phyloP scores from a whole-genome alignment of 78 protist species.

The Speleostelium caveatum region DNA sequence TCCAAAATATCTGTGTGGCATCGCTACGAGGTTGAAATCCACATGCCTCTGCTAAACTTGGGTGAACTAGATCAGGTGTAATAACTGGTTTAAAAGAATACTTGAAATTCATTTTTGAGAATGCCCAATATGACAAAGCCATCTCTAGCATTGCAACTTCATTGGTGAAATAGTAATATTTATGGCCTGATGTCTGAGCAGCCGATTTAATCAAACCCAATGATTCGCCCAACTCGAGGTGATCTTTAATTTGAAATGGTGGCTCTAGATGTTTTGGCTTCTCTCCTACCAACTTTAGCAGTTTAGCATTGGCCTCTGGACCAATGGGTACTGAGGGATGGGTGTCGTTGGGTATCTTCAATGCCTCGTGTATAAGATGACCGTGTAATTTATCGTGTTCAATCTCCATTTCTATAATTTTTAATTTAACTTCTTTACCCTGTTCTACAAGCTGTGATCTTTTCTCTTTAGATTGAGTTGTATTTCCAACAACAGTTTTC shows the following conservation, averaged over 20 bases:
- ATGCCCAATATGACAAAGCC: slow-evolving; percentile 81
- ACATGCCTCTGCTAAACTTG: slow-evolving; percentile 77
- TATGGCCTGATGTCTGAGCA: slow-evolving; percentile 46
- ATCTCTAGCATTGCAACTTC: slow-evolving; percentile 80
- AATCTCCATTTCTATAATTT: slow-evolving; percentile 2
- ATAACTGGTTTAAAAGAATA: slow-evolving; percentile 60
- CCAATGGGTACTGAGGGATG: slow-evolving; percentile 64
- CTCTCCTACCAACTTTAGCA: slow-evolving; percentile 10
- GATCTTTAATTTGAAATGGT: slow-evolving; percentile 3
- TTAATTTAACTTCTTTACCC: slow-evolving; percentile 33
- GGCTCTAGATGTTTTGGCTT: slow-evolving; percentile 7
- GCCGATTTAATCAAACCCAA: slow-evolving; percentile 21
- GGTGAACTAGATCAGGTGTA: slow-evolving; percentile 83
- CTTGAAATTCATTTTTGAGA: slow-evolving; percentile 5
- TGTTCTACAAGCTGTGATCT: slow-evolving; percentile 22
- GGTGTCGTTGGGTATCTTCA: slow-evolving; percentile 69
- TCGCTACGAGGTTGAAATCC: slow-evolving; percentile 85
- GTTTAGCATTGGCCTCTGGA: slow-evolving; percentile 19
- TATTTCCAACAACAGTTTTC: slow-evolving; percentile 7
- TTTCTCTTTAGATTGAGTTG: not conserved
- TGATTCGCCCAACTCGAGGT: slow-evolving; percentile 53
- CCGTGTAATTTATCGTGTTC: slow-evolving; percentile 6
- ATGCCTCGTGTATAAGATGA: slow-evolving; percentile 32
- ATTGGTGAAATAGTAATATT: slow-evolving; percentile 53
- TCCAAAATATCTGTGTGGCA: slow-evolving; percentile 45